A percentile compares a stretch with the other conserved stretches of the same genome.
Evolutionary conservation across 768 basidiomycete genomes (phyloP).

Genomic region (Mycena crocata): DNA sequence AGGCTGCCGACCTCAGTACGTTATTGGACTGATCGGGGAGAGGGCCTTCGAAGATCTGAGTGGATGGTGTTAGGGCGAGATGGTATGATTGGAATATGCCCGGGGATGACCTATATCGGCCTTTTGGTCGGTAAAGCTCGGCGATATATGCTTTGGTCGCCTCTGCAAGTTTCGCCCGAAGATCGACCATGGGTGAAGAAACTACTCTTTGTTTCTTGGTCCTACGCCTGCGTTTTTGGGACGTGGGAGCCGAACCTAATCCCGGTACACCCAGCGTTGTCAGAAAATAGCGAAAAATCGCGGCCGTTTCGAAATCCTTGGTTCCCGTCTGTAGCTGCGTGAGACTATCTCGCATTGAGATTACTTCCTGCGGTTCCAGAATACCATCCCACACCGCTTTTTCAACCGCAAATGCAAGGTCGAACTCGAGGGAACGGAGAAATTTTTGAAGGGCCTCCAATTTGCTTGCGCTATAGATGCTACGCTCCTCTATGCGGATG

Average conservation of each 20-base stretch:
- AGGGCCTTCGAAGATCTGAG: conserved; percentile 53
- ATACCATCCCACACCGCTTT: conserved; percentile 47
- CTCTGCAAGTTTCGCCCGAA: conserved; percentile 25
- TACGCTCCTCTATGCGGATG: conserved; percentile 36
- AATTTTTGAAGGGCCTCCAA: conserved; percentile 33
- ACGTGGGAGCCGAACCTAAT: conserved; percentile 3
- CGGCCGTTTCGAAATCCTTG: conserved; percentile 10
- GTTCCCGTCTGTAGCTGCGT: conserved; percentile 31
- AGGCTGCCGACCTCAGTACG: conserved; percentile 16
- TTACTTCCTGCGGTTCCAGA: conserved; percentile 38
- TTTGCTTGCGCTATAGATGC: conserved; percentile 21
- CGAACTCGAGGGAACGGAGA: conserved; percentile 44
- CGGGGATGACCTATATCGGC: conserved; percentile 20
- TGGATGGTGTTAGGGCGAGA: conserved; percentile 53
- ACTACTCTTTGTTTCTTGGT: conserved; percentile 9
- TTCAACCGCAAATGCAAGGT: conserved; percentile 52
- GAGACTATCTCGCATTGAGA: conserved; percentile 36
- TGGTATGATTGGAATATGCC: conserved; percentile 47
- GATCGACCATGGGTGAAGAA: conserved; percentile 10
- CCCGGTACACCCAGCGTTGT: conserved; percentile 24
- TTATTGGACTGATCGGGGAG: conserved; percentile 35
- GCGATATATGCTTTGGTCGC: conserved; percentile 25
- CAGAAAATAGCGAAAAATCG: conserved; percentile 33
- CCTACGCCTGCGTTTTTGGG: conserved; percentile 20
- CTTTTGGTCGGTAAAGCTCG: conserved; percentile 12